These are phyloP conservation scores for Huntiella moniliformis DNA, from an alignment of 2,329 filamentous ascomycete genomes.

Conservation along the genomic window DNA sequence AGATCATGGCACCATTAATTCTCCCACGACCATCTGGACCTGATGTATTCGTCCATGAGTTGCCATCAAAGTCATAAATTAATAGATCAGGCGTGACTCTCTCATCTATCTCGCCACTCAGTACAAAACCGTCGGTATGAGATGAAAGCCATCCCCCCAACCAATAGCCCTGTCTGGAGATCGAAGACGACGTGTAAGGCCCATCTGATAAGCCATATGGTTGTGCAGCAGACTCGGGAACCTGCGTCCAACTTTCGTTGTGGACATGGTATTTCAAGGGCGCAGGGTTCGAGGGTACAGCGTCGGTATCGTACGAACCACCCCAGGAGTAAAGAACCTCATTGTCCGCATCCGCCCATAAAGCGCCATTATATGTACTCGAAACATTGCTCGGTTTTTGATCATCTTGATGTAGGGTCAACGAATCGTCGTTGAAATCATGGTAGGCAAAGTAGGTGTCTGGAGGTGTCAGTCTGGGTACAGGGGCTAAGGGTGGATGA, in stretches of 20 bases:
- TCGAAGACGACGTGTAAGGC: constrained; percentile 34
- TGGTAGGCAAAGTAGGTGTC: constrained; percentile 30
- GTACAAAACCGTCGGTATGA: constrained; percentile 31
- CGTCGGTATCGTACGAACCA: constrained; percentile 28
- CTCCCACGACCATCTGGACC: constrained; percentile 29
- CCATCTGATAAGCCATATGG: constrained; percentile 35
- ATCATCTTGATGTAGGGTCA: too few relatives aligned
- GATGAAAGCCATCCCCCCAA: constrained; percentile 44
- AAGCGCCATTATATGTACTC: constrained; percentile 22
- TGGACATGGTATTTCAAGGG: constrained; percentile 40
- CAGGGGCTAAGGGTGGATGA: too few relatives aligned
- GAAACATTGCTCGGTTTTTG: constrained; percentile 44
- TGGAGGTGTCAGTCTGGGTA: not conserved
- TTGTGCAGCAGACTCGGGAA: constrained; percentile 23
- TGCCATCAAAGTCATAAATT: constrained; percentile 34
- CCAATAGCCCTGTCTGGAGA: constrained; percentile 38
- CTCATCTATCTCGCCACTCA: constrained; percentile 16
- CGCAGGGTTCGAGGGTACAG: constrained; percentile 24
- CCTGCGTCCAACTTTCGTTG: constrained; percentile 29
- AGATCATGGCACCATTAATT: constrained; percentile 41
- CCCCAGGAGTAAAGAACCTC: constrained; percentile 45
- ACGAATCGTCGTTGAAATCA: constrained; percentile 32
- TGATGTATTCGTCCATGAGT: constrained; percentile 32
- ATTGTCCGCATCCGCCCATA: constrained; percentile 44
- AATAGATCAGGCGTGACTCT: constrained; percentile 33